Conservation (phyloP, 208 protist species). For the Leishmania tarentolae region DNA sequence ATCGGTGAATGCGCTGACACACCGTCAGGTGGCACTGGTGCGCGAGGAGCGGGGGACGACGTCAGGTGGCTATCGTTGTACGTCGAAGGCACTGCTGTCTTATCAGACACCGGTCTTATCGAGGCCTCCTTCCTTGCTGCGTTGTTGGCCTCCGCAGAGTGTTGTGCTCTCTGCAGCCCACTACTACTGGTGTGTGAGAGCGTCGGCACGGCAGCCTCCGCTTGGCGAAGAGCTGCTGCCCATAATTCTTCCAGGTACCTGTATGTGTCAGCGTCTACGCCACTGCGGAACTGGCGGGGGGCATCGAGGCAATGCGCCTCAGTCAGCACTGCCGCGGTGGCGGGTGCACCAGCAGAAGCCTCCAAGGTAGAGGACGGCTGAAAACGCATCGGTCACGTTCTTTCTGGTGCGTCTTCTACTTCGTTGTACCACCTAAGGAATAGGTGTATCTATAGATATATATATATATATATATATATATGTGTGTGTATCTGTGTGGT, state of each 20-base stretch:
- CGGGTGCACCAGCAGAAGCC: background rate
- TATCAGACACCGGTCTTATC: background rate
- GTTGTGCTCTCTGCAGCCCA: background rate
- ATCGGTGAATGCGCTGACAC: background rate
- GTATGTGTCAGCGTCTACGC: slow-evolving; percentile 16
- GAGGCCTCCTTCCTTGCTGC: background rate
- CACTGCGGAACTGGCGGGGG: background rate
- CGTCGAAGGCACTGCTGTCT: background rate
- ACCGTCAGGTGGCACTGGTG: background rate
- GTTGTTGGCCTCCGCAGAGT: background rate
- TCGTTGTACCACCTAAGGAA: background rate
- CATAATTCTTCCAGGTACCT: slow-evolving; percentile 23
- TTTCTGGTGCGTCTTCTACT: background rate
- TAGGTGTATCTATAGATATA: too few species aligned
- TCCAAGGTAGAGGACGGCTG: background rate
- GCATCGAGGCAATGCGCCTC: background rate
- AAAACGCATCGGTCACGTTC: background rate
- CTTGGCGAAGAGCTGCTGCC: slow-evolving; percentile 11
- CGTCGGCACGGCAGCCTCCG: background rate
- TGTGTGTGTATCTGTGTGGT: background rate
- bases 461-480: background rate
- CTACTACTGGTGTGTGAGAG: background rate
- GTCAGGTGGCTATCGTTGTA: background rate
- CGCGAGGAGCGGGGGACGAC: slow-evolving; percentile 7
- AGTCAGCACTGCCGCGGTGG: slow-evolving; percentile 3